Evolutionary conservation across 176 grass and related monocot species (phyloP).

Genomic region (Rhynchospora breviuscula): DNA sequence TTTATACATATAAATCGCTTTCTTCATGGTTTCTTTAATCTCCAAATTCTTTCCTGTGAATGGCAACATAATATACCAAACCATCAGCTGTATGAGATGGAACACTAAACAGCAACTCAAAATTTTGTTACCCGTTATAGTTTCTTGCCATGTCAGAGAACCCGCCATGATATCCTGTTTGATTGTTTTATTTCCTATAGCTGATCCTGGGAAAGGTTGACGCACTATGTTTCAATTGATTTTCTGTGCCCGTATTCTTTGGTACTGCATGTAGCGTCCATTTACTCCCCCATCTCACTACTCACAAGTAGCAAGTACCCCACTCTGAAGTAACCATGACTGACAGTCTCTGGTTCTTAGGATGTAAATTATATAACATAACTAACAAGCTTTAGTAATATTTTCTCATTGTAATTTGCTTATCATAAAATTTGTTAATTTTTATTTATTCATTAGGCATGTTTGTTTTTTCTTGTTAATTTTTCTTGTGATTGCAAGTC

Average conservation of each 20-base stretch:
- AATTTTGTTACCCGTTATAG: not conserved
- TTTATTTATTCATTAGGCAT: not conserved
- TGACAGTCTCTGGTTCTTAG: not conserved
- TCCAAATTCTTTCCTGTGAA: not conserved
- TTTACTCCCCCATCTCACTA: not conserved
- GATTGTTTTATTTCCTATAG: conserved; percentile 1
- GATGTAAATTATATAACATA: not conserved
- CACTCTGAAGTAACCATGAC: not conserved
- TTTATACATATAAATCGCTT: not conserved
- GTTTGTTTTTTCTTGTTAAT: not conserved
- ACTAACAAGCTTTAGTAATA: too few species aligned
- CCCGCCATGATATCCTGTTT: not conserved
- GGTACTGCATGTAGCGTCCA: not conserved
- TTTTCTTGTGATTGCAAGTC: too few species aligned
- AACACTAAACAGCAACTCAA: not conserved
- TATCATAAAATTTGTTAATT: not conserved
- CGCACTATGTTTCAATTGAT: not conserved
- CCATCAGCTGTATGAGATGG: not conserved
- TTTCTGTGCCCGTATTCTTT: not conserved
- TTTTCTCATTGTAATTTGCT: not conserved
- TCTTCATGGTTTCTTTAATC: not conserved
- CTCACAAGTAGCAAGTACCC: not conserved
- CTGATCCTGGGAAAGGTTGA: conserved; percentile 6
- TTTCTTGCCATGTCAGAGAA: not conserved
- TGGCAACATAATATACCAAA: not conserved